These are phyloP conservation scores for Leccinellum albellum DNA, from an alignment of 768 basidiomycete species.

Conservation along the genomic window DNA sequence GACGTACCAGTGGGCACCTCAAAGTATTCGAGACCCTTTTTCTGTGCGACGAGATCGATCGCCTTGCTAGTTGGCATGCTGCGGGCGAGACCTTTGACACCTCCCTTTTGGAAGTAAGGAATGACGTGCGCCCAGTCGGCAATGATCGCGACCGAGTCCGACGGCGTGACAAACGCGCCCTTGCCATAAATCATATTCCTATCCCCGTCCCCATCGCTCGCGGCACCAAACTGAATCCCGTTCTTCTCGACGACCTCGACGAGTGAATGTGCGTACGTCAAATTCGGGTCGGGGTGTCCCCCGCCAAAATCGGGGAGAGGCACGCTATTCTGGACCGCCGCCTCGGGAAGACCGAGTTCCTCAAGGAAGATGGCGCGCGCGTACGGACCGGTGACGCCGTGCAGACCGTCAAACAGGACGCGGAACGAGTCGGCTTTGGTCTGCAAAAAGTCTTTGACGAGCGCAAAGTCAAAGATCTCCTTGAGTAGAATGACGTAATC, in stretches of 20 bases:
- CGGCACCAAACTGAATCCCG: constrained; percentile 89
- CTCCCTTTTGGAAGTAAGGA: constrained; percentile 85
- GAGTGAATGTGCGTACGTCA: constrained; percentile 93
- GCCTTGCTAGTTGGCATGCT: constrained; percentile 98
- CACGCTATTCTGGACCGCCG: constrained; percentile 84
- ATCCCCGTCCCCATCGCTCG: constrained; percentile 96
- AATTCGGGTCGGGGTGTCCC: constrained; percentile 96
- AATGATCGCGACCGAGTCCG: constrained; percentile 97
- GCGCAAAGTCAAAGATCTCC: constrained; percentile 89
- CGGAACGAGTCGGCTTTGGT: constrained; percentile 65
- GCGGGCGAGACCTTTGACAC: constrained; percentile 92
- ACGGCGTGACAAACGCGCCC: constrained; percentile 96
- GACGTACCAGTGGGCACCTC: constrained; percentile 90
- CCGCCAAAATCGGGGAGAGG: constrained; percentile 96
- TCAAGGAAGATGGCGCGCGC: constrained; percentile 84
- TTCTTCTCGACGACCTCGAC: constrained; percentile 89
- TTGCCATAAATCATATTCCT: constrained; percentile 99
- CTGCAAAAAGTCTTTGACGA: constrained; percentile 86
- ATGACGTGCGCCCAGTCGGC: constrained; percentile 93
- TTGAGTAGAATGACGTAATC: constrained; percentile 85
- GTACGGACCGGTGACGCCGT: constrained; percentile 97
- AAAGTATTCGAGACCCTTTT: constrained; percentile 87
- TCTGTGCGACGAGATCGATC: constrained; percentile 93
- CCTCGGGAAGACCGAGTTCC: constrained; percentile 72
- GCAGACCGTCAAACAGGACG: constrained; percentile 92